Percentiles rank a stretch among this genome's conserved stretches.
Evolutionary conservation across 2,329 filamentous ascomycete genomes (phyloP).

Genomic region (Pseudopithomyces maydicus): DNA sequence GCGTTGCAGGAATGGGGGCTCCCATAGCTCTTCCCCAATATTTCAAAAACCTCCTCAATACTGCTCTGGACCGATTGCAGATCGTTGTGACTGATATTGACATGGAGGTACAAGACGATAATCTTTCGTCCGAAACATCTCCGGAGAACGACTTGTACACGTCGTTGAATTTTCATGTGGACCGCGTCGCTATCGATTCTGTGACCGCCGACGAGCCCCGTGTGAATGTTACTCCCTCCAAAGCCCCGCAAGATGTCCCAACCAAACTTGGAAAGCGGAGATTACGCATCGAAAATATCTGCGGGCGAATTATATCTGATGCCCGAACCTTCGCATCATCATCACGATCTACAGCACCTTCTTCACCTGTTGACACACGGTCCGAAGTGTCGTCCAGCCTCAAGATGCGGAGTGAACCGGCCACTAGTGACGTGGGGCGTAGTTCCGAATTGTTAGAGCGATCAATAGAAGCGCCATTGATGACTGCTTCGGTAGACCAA

Average conservation of each 20-base stretch:
- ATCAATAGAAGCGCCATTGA: neutral
- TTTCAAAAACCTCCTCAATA: slow-evolving; percentile 73
- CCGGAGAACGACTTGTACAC: slow-evolving; percentile 56
- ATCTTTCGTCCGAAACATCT: slow-evolving; percentile 57
- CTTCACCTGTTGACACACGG: slow-evolving; percentile 60
- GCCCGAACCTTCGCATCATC: slow-evolving; percentile 68
- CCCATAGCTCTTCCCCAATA: slow-evolving; percentile 71
- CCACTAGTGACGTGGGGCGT: slow-evolving; percentile 16
- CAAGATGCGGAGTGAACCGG: slow-evolving; percentile 21
- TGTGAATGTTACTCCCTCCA: slow-evolving; percentile 26
- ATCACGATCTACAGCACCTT: slow-evolving; percentile 62
- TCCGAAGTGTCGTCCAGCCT: slow-evolving; percentile 44
- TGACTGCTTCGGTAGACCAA: neutral
- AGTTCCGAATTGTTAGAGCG: slow-evolving; percentile 3
- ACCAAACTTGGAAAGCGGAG: slow-evolving; percentile 69
- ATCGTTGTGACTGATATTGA: slow-evolving; percentile 68
- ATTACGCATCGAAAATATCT: slow-evolving; percentile 66
- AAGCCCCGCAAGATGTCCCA: slow-evolving; percentile 21
- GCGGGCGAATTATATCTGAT: slow-evolving; percentile 70
- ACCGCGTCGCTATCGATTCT: slow-evolving; percentile 69
- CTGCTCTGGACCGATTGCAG: slow-evolving; percentile 73
- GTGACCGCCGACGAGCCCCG: slow-evolving; percentile 47
- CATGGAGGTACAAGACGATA: slow-evolving; percentile 66
- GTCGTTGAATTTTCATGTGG: slow-evolving; percentile 69
- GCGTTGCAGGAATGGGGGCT: slow-evolving; percentile 70